Base-by-base conservation (phyloP, 257 asterid species). In the Rehmannia glutinosa region DNA sequence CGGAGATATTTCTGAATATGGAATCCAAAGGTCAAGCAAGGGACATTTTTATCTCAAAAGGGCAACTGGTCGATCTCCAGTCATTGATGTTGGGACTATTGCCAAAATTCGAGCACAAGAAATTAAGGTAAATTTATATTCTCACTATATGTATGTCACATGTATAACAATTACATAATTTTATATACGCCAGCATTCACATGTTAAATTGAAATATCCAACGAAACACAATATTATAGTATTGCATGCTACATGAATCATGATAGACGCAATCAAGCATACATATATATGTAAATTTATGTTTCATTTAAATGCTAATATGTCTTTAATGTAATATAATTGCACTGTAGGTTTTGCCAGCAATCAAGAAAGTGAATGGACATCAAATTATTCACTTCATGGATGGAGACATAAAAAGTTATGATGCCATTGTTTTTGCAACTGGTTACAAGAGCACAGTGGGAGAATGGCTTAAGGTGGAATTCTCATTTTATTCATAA, bases 361-460 rank as follows among this genome's bases (percentile, higher is more conserved):
- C 71, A 0, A 35, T 88, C 0, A 15, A 62, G 6, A 57, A 21
- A 13, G 66, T 89, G 36, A 52, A 24, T 8, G 83, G 74, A 3
- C n/a, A 41, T 0, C 0, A 8, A n/a, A n/a, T n/a, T 1, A 69
- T 86, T 1, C 59, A 61, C 8, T 88, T 88, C 65, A 13, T 1
- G 1, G 66, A 84, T 41, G 84, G 83, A 1, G 39, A 28, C 1
- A 50, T 6, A 0, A 56, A 47, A 10, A 20, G 55, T 0, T 80
- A 73, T 49, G 85, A 84, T 49, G 80, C 82, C 21, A 72, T 86
- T 16, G 13, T 88, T 41, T 81, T 88, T 46, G 89, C 91, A 35
- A 84, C 91, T 1, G 91, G 94, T 19, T 88, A 74, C 42, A 76
- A 21, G 28, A 85, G 83, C 76, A 76, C 80, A 0, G 90, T 84